A percentile compares a stretch with the other conserved stretches of the same genome.
These are phyloP conservation scores for Nelumbo lutea DNA, from an alignment of 164 flowering plant species.

Conservation along the genomic window DNA sequence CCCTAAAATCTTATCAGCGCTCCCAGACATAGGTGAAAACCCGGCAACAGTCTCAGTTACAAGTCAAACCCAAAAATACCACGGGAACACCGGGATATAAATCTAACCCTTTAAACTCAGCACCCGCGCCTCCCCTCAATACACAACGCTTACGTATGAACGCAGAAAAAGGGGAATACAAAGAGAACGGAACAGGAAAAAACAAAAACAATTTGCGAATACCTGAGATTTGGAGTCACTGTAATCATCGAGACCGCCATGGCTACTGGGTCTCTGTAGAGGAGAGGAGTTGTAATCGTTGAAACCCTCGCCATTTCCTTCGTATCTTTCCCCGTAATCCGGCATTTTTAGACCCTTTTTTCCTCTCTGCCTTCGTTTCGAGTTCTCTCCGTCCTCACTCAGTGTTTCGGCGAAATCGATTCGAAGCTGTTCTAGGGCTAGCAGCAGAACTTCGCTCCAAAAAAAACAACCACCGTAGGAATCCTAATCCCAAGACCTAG, in stretches of 20 bases:
- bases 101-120: background rate
- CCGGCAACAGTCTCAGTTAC: too few species aligned
- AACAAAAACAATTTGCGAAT: background rate
- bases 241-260: conserved; percentile 28
- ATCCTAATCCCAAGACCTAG: too few species aligned
- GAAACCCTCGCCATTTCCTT: conserved; percentile 47
- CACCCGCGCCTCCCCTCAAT: background rate
- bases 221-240: conserved; percentile 53
- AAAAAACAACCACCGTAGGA: too few species aligned
- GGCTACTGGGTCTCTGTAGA: conserved; percentile 24
- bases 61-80: too few species aligned
- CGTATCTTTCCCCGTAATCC: conserved; percentile 50
- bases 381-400: too few species aligned
- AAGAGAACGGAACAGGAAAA: background rate
- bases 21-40: too few species aligned
- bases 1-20: too few species aligned
- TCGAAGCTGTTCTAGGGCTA: conserved; percentile 9
- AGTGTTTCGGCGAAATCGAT: background rate
- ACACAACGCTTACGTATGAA: background rate
- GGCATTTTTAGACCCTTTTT: conserved; percentile 27
- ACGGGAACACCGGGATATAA: background rate
- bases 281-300: conserved; percentile 34
- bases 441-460: background rate
- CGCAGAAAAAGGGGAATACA: background rate
- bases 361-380: background rate